A percentile compares a stretch with the other conserved stretches of the same genome.
Conservation (phyloP, 768 basidiomycete species). For the Hericium rajendrae region DNA sequence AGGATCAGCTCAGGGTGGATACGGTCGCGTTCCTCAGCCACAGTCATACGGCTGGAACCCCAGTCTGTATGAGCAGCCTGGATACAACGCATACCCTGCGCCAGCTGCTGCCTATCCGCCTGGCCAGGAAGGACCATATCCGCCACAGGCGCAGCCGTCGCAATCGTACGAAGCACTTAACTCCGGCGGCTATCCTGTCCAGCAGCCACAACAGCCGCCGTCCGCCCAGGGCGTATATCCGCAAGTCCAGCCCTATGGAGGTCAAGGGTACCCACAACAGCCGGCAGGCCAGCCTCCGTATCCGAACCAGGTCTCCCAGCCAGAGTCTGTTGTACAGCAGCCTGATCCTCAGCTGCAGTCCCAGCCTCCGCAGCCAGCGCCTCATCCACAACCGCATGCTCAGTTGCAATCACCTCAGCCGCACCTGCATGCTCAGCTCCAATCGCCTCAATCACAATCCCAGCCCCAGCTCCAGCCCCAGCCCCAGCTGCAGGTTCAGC, state of each 20-base stretch:
- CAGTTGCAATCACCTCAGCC: constrained; percentile 16
- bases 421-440: constrained; percentile 20
- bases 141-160: constrained; percentile 17
- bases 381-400: constrained; percentile 16
- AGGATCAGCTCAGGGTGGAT: constrained; percentile 20
- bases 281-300: constrained; percentile 17
- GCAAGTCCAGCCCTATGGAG: constrained; percentile 17
- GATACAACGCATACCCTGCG: constrained; percentile 30
- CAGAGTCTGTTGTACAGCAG: constrained; percentile 5
- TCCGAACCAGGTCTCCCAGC: constrained; percentile 3
- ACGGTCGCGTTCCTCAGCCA: constrained; percentile 23
- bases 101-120: constrained; percentile 21
- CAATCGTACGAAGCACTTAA: constrained; percentile 16
- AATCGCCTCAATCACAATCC: background rate
- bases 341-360: constrained; percentile 18
- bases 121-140: constrained; percentile 20
- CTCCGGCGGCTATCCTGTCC: background rate
- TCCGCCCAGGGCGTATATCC: constrained; percentile 16
- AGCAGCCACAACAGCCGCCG: background rate
- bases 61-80: constrained; percentile 33
- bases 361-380: constrained; percentile 18
- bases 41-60: constrained; percentile 48
- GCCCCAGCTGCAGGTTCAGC: constrained; percentile 15
- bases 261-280: constrained; percentile 14
- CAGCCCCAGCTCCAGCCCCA: constrained; percentile 19